Evolutionary conservation across 2,329 filamentous ascomycete genomes (phyloP).

Genomic region (Geoglossum cookeanum): DNA sequence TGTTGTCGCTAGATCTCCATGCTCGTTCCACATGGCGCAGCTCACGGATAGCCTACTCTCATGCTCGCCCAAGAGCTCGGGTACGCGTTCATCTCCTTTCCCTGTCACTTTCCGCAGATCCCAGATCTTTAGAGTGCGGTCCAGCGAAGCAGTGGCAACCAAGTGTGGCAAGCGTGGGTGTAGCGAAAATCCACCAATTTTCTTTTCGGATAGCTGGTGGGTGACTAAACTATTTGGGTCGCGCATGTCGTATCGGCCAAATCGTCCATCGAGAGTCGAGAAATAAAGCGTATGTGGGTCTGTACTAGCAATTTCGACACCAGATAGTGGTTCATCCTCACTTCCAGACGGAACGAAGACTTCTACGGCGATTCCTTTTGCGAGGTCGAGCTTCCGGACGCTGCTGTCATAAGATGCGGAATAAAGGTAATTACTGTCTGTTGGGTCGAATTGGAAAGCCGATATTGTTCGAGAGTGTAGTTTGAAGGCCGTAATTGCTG

Average conservation of each 20-base stretch:
- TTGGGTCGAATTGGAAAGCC: slow-evolving; percentile 58
- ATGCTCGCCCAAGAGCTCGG: slow-evolving; percentile 62
- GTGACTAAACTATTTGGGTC: slow-evolving; percentile 33
- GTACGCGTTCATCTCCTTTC: slow-evolving; percentile 38
- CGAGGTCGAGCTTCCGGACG: slow-evolving; percentile 69
- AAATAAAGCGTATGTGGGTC: slow-evolving; percentile 66
- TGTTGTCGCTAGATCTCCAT: slow-evolving; percentile 72
- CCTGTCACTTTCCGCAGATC: slow-evolving; percentile 64
- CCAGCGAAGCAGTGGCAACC: slow-evolving; percentile 73
- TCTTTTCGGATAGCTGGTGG: slow-evolving; percentile 70
- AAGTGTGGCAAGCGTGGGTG: slow-evolving; percentile 66
- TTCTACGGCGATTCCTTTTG: slow-evolving; percentile 60
- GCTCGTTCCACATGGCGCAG: slow-evolving; percentile 75
- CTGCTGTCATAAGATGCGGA: slow-evolving; percentile 87
- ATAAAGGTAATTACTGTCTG: slow-evolving; percentile 56
- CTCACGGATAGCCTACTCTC: slow-evolving; percentile 69
- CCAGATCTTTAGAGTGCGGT: slow-evolving; percentile 82
- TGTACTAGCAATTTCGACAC: slow-evolving; percentile 55
- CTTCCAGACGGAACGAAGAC: slow-evolving; percentile 47
- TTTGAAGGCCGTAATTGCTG: slow-evolving; percentile 76
- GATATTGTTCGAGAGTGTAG: slow-evolving; percentile 78
- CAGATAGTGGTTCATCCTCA: slow-evolving; percentile 47
- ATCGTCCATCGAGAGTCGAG: slow-evolving; percentile 62
- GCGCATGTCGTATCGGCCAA: slow-evolving; percentile 67
- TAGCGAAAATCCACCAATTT: slow-evolving; percentile 84